Conservation (phyloP, 257 asterid species). For the Solanum chiquidenum region DNA sequence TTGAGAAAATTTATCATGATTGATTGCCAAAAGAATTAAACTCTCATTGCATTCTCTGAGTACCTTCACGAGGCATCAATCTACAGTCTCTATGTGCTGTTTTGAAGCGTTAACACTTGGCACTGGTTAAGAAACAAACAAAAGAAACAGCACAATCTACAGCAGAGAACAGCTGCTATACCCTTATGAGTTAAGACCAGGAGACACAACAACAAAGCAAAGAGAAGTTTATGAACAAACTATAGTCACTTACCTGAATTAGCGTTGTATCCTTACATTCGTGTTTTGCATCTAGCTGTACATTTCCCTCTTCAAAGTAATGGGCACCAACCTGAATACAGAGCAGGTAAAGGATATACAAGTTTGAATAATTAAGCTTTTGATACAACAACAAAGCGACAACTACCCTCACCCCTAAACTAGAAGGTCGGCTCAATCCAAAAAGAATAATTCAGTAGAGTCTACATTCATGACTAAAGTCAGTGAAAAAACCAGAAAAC, state of each 20-base stretch:
- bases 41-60: not conserved
- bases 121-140: not conserved
- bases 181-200: not conserved
- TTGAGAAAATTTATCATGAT: not conserved
- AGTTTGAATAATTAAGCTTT: not conserved
- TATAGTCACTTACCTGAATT: slow-evolving; percentile 53
- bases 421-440: not conserved
- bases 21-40: not conserved
- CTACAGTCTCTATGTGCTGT: not conserved
- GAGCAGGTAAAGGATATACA: not conserved
- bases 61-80: not conserved
- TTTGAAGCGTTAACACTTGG: not conserved
- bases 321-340: slow-evolving; percentile 82
- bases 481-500: not conserved
- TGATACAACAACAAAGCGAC: not conserved
- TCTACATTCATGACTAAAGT: not conserved
- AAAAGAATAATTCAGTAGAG: not conserved
- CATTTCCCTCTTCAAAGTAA: slow-evolving; percentile 99
- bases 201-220: not conserved
- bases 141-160: not conserved
- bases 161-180: not conserved
- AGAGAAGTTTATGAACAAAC: not conserved
- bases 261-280: slow-evolving; percentile 79
- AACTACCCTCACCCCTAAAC: not conserved
- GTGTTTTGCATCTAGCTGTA: slow-evolving; percentile 82